phyloP scores from a whole-genome alignment of 2,329 filamentous ascomycete species.

The Penicillium digitatum region DNA sequence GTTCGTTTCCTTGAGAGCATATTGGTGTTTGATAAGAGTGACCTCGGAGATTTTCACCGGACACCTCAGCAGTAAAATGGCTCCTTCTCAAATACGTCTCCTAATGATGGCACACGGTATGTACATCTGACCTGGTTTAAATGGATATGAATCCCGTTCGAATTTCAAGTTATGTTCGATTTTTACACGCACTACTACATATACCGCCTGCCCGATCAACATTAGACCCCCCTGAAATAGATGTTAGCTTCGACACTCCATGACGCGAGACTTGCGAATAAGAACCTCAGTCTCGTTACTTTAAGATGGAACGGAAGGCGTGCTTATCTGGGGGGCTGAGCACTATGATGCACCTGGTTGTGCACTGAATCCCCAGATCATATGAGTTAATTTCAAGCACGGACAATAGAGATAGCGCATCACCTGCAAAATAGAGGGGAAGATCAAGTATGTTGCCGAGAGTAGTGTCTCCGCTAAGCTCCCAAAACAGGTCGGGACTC shows the following conservation, averaged over 20 bases:
- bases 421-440: not conserved
- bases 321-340: not conserved
- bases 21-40: not conserved
- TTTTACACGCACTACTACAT: not conserved
- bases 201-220: not conserved
- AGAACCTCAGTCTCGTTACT: not conserved
- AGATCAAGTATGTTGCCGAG: not conserved
- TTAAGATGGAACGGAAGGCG: not conserved
- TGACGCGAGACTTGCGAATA: not conserved
- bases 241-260: not conserved
- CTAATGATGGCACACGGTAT: not conserved
- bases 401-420: not conserved
- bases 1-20: not conserved
- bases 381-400: not conserved
- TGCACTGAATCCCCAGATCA: not conserved
- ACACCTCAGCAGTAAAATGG: not conserved
- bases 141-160: not conserved
- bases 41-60: not conserved
- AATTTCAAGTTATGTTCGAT: not conserved
- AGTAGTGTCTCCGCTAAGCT: not conserved
- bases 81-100: not conserved
- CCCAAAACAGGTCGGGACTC: not conserved
- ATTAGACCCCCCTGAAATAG: not conserved
- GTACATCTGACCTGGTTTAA: not conserved
- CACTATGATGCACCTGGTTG: not conserved